Evolutionary conservation across 2,329 filamentous ascomycete species (phyloP).

Genomic region (Tothia fuscella): DNA sequence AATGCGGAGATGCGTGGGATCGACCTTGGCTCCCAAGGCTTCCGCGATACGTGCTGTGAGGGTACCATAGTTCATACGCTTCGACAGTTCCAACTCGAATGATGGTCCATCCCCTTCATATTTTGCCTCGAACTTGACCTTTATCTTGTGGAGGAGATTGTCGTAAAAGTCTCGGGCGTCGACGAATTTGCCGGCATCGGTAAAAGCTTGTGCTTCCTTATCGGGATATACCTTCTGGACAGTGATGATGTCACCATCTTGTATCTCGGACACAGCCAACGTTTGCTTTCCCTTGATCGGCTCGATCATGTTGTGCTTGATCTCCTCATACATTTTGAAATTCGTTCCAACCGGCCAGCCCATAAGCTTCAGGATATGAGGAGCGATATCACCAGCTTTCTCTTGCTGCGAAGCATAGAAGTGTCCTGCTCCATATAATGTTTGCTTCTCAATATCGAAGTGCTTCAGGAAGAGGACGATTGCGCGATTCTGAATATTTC

Average conservation of each 20-base stretch:
- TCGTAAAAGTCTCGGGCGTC: constrained; percentile 87
- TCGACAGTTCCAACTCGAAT: constrained; percentile 70
- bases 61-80: constrained; percentile 82
- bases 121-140: constrained; percentile 64
- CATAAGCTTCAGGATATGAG: constrained; percentile 71
- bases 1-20: constrained; percentile 81
- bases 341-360: constrained; percentile 67
- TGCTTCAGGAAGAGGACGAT: constrained; percentile 88
- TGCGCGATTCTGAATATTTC: constrained; percentile 38
- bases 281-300: constrained; percentile 83
- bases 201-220: constrained; percentile 27
- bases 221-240: constrained; percentile 60
- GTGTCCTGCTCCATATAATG: constrained; percentile 64
- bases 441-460: constrained; percentile 70
- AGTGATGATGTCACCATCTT: constrained; percentile 93
- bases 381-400: constrained; percentile 74
- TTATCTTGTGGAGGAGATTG: constrained; percentile 74
- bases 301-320: constrained; percentile 97
- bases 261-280: constrained; percentile 81
- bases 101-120: constrained; percentile 42
- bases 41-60: constrained; percentile 74
- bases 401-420: constrained; percentile 80
- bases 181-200: constrained; percentile 33
- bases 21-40: constrained; percentile 49
- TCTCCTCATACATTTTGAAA: constrained; percentile 81